Conservation (phyloP, 768 basidiomycete species). For the Sarcomyxa edulis region DNA sequence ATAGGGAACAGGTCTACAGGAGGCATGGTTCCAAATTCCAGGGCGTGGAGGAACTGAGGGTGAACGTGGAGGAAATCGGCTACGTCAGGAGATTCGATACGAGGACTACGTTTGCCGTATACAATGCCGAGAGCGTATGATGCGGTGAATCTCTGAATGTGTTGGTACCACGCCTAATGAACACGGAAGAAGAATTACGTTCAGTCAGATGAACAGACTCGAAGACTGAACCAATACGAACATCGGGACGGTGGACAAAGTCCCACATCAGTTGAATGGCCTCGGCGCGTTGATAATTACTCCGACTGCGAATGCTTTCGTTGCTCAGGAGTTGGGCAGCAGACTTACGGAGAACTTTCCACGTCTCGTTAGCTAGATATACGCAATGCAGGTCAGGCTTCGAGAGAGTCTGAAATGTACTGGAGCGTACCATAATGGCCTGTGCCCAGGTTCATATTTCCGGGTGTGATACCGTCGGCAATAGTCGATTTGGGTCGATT, state of each 20-base stretch:
- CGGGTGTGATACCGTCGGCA: no score
- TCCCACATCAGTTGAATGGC: constrained; percentile 14
- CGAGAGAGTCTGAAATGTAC: no score
- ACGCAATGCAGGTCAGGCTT: neutral
- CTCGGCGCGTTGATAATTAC: constrained; percentile 16
- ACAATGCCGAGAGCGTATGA: constrained; percentile 25
- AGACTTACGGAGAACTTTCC: constrained; percentile 16
- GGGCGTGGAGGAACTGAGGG: constrained; percentile 17
- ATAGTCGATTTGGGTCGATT: constrained; percentile 16
- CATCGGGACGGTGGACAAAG: constrained; percentile 7
- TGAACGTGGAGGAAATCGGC: constrained; percentile 20
- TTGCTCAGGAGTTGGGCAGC: constrained; percentile 9
- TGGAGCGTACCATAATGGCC: no score
- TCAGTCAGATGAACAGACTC: neutral
- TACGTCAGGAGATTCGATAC: no score
- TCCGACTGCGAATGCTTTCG: constrained; percentile 11
- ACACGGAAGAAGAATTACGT: neutral
- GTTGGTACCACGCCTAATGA: constrained; percentile 25
- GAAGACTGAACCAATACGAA: constrained; percentile 10
- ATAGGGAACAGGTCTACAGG: constrained; percentile 30
- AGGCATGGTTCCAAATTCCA: constrained; percentile 29
- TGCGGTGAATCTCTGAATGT: constrained; percentile 22
- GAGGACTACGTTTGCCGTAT: constrained; percentile 27
- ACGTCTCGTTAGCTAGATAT: constrained; percentile 10
- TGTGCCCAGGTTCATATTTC: no score